These are phyloP conservation scores for Cercospora sp. DNA, from an alignment of 2,329 filamentous ascomycete species.

Conservation along the genomic window DNA sequence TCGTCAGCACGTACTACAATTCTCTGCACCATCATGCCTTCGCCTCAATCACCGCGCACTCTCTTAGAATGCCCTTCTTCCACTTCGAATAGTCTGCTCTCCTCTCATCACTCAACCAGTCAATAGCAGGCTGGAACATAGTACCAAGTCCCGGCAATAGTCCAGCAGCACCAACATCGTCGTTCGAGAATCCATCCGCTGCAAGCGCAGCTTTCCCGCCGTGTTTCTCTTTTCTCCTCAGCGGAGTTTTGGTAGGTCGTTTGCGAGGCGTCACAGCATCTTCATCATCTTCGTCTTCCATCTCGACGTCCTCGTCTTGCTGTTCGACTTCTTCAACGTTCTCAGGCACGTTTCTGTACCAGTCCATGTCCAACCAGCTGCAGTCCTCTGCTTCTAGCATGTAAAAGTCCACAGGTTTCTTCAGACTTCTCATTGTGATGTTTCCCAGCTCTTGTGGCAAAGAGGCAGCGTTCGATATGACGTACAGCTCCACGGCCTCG, in stretches of 20 bases:
- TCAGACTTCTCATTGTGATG: neutral
- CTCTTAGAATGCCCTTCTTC: constrained; percentile 61
- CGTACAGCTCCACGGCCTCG: constrained; percentile 11
- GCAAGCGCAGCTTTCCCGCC: constrained; percentile 23
- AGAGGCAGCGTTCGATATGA: constrained; percentile 1
- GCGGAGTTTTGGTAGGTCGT: constrained; percentile 36
- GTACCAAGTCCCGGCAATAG: constrained; percentile 54
- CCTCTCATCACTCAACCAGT: constrained; percentile 67
- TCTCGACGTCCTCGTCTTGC: constrained; percentile 39
- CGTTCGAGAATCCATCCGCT: constrained; percentile 19
- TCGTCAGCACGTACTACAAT: neutral
- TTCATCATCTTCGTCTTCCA: constrained; percentile 9
- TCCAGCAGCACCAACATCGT: constrained; percentile 33
- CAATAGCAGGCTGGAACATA: constrained; percentile 74
- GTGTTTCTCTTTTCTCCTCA: constrained; percentile 40
- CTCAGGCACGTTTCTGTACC: constrained; percentile 27
- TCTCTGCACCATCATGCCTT: neutral
- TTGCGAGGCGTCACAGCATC: constrained; percentile 20
- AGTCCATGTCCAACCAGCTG: constrained; percentile 31
- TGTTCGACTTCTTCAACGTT: constrained; percentile 22
- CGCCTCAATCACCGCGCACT: constrained; percentile 46
- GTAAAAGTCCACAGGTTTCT: constrained; percentile 25
- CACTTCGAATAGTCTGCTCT: constrained; percentile 63
- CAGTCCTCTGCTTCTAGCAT: constrained; percentile 27
- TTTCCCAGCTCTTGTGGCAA: constrained; percentile 14